A percentile compares a stretch with the other conserved stretches of the same genome.
Evolutionary conservation across 768 basidiomycete genomes (phyloP).

Genomic region (Boletus rubropictus): DNA sequence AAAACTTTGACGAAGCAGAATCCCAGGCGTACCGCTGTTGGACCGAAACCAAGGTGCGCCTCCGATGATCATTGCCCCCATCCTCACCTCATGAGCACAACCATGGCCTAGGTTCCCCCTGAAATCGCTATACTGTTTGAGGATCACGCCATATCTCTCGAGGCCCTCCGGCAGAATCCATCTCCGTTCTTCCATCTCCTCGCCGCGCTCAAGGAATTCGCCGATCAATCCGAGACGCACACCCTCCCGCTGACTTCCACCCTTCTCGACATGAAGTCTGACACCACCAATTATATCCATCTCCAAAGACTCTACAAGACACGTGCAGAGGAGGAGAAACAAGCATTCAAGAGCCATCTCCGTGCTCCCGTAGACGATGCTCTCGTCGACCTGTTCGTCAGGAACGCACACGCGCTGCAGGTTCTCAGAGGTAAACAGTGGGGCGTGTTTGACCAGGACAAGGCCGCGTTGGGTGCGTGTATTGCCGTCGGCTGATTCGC

Average conservation of each 20-base stretch:
- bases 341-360: slow-evolving; percentile 46
- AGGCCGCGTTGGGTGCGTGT: slow-evolving; percentile 42
- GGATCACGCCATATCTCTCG: slow-evolving; percentile 46
- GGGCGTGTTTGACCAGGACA: slow-evolving; percentile 50
- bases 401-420: slow-evolving; percentile 71
- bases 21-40: slow-evolving; percentile 81
- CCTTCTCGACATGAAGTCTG: slow-evolving; percentile 95
- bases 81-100: not conserved
- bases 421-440: slow-evolving; percentile 59
- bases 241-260: slow-evolving; percentile 80
- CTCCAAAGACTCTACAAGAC: slow-evolving; percentile 82
- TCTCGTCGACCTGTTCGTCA: slow-evolving; percentile 67
- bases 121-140: slow-evolving; percentile 62
- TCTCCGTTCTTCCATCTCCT: slow-evolving; percentile 78
- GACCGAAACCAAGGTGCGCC: slow-evolving; percentile 45
- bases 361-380: slow-evolving; percentile 43
- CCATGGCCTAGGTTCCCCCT: slow-evolving; percentile 47
- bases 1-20: slow-evolving; percentile 96
- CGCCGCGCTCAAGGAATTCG: slow-evolving; percentile 63
- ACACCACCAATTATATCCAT: slow-evolving; percentile 74
- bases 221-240: slow-evolving; percentile 45
- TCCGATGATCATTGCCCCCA: too few species aligned
- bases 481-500: not conserved
- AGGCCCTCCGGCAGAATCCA: slow-evolving; percentile 38
- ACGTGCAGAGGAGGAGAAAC: slow-evolving; percentile 67